A percentile compares a stretch with the other conserved stretches of the same genome.
Conservation (phyloP, 129 eudicot species). For the Saposhnikovia divaricata region DNA sequence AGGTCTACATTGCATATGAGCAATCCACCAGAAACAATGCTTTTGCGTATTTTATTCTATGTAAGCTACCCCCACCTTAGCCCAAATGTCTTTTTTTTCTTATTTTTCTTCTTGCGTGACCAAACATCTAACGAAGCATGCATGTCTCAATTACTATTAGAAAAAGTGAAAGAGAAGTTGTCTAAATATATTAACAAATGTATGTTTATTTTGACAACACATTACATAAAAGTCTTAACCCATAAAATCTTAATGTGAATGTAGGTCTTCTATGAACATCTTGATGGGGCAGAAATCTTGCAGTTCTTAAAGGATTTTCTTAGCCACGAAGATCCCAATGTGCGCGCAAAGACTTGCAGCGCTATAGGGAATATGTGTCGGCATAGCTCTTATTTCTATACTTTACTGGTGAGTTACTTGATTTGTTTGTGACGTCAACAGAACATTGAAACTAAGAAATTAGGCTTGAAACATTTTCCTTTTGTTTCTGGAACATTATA, state of each 20-base stretch:
- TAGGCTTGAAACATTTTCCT: not conserved
- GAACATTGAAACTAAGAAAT: not conserved
- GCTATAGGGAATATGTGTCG: constrained; percentile 95
- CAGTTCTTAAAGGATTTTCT: constrained; percentile 61
- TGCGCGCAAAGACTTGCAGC: constrained; percentile 87
- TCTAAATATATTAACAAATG: not conserved
- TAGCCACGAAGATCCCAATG: constrained; percentile 66
- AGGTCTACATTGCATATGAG: not conserved
- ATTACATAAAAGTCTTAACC: not conserved
- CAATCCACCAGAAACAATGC: not conserved
- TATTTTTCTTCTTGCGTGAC: not conserved
- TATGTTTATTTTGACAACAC: not conserved
- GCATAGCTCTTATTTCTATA: constrained; percentile 80
- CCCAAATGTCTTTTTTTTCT: not conserved
- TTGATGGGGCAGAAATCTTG: constrained; percentile 65
- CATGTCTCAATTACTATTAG: not conserved
- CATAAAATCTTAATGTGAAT: constrained; percentile 7
- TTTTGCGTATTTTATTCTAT: not conserved
- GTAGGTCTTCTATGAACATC: constrained; percentile 73
- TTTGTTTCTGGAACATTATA: not conserved
- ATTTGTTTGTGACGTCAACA: not conserved
- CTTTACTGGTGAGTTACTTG: constrained; percentile 40
- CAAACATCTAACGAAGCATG: not conserved
- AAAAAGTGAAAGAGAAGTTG: not conserved
- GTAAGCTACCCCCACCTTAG: not conserved